phyloP scores from a whole-genome alignment of 371 early-diverging fungal species.

The Thermomucor indicae-seudaticae region DNA sequence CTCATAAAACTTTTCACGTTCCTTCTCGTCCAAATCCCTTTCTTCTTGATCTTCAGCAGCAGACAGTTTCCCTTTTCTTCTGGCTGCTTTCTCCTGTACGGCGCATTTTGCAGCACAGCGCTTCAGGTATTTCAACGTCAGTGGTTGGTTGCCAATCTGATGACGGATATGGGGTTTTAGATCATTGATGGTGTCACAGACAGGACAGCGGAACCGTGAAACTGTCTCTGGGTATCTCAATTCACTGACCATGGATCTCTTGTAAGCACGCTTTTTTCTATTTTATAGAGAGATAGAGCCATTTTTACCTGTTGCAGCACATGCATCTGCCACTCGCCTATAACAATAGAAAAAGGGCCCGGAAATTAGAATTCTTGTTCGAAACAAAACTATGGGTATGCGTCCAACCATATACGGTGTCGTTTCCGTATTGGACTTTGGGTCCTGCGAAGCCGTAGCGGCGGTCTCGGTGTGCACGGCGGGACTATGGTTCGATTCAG shows the following conservation, averaged over 20 bases:
- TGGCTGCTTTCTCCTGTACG: conserved; percentile 21
- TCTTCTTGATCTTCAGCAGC: no score
- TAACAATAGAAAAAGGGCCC: not conserved
- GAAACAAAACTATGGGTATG: not conserved
- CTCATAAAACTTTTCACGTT: conserved; percentile 34
- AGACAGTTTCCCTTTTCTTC: conserved; percentile 13
- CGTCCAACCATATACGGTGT: not conserved
- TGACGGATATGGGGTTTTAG: conserved; percentile 44
- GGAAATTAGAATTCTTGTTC: not conserved
- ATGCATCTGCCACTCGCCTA: conserved; percentile 44
- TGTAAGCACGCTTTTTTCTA: not conserved
- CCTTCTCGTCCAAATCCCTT: conserved; percentile 16
- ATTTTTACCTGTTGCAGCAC: conserved; percentile 57
- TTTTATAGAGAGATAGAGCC: no score
- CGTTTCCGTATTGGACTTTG: not conserved
- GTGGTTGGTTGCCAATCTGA: conserved; percentile 26
- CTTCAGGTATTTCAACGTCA: conserved; percentile 50
- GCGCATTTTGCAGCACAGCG: conserved; percentile 33
- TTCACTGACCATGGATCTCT: conserved; percentile 34
- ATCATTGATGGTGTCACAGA: conserved; percentile 88
- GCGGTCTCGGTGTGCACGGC: not conserved
- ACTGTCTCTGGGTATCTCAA: conserved; percentile 67
- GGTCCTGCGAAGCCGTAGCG: no score
- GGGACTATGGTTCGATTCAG: not conserved
- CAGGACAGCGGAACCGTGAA: conserved; percentile 81